phyloP scores from a whole-genome alignment of 116 monocot species.

The Papilionanthe hybrid region DNA sequence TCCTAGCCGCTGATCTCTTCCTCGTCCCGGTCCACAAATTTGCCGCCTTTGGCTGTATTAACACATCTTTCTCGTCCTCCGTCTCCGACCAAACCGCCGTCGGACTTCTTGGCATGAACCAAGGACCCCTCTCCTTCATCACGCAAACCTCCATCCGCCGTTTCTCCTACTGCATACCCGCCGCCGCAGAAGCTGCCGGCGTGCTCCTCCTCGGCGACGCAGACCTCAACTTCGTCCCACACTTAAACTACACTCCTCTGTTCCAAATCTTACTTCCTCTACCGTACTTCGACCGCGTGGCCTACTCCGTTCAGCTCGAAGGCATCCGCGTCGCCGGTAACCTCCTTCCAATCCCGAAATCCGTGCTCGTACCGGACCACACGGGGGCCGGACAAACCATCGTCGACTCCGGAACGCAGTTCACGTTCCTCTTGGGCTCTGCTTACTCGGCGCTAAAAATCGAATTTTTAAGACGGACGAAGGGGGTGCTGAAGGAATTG shows the following conservation, averaged over 20 bases:
- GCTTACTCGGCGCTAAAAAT: constrained; percentile 50
- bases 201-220: constrained; percentile 54
- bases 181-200: constrained; percentile 35
- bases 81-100: constrained; percentile 58
- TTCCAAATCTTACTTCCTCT: constrained; percentile 53
- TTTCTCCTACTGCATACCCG: constrained; percentile 9
- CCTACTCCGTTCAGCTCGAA: constrained; percentile 68
- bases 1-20: constrained; percentile 21
- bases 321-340: constrained; percentile 50
- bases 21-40: constrained; percentile 1
- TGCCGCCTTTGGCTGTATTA: constrained; percentile 12
- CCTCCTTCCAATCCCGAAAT: constrained; percentile 57
- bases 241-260: constrained; percentile 75
- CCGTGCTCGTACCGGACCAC: constrained; percentile 70
- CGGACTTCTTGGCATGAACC: constrained; percentile 48
- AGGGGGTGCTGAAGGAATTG: constrained; percentile 20
- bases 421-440: constrained; percentile 71
- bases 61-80: constrained; percentile 56
- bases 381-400: constrained; percentile 86
- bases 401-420: constrained; percentile 79
- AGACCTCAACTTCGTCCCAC: constrained; percentile 16
- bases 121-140: constrained; percentile 26
- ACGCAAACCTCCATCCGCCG: constrained; percentile 16
- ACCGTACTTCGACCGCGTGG: constrained; percentile 78
- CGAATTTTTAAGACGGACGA: constrained; percentile 50